phyloP scores from a whole-genome alignment of 306 rosid species.

The Casuarina cunninghamiana region DNA sequence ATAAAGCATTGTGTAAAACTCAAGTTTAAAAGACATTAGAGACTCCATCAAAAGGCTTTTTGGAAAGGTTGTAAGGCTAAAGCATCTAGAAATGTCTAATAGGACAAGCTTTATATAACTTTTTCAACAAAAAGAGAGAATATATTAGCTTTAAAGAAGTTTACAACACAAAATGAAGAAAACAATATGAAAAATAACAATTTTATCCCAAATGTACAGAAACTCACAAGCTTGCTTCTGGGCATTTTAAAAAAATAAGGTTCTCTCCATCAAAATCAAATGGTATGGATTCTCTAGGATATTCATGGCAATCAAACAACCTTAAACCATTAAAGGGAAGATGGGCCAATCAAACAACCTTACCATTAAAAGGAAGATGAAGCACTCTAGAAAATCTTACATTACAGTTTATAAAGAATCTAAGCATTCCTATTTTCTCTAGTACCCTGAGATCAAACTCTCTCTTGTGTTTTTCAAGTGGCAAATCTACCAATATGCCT shows the following conservation, averaged over 20 bases:
- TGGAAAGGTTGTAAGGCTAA: background rate
- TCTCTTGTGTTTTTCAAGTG: background rate
- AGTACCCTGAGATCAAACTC: constrained; percentile 12
- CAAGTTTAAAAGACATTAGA: background rate
- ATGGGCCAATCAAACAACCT: too few relatives aligned
- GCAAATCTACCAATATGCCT: constrained; percentile 33
- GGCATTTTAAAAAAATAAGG: constrained; percentile 34
- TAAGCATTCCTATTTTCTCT: constrained; percentile 25
- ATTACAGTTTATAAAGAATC: constrained; percentile 29
- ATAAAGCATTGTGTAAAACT: background rate
- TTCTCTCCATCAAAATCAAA: constrained; percentile 28
- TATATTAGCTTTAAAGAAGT: background rate
- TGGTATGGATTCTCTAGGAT: background rate
- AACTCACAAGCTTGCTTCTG: background rate
- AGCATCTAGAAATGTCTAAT: background rate
- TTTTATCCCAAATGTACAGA: constrained; percentile 14
- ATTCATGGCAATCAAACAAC: too few relatives aligned
- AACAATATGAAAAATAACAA: background rate
- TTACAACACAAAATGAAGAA: background rate
- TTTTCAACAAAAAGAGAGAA: constrained; percentile 7
- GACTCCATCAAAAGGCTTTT: too few relatives aligned
- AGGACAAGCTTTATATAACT: constrained; percentile 1
- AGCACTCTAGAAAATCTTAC: too few relatives aligned
- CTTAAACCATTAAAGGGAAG: too few relatives aligned
- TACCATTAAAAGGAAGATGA: too few relatives aligned